Base-by-base conservation (phyloP, 129 eudicot species). In the Glebionis coronaria region DNA sequence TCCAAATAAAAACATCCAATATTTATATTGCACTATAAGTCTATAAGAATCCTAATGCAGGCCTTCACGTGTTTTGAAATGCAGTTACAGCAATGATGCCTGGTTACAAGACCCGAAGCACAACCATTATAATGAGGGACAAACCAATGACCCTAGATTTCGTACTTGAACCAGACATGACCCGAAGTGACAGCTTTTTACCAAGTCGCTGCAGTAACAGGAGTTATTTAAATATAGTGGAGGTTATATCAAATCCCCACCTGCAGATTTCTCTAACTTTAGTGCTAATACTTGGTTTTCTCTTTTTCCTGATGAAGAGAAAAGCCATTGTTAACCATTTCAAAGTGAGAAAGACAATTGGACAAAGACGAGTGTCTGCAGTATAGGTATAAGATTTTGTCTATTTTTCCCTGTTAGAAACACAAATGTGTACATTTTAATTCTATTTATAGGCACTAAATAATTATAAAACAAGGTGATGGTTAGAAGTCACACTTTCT, bases 11-110 rank as follows among this genome's bases (percentile, higher is more conserved):
- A 21, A 70, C 29, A 28, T 3, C 12, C 9, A 23, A 6, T 45
- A 16, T 3, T 27, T 45, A 12, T 35, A 11, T 60, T 1, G 9
- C 11, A 6, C 31, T 9, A 3, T 55, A 53, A 15, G n/a, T 3
- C 31, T 9, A 3, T 55, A 53, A 15, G 4, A 18, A 45, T 63
- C n/a, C 42, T 63, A 27, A 42, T 25, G 31, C 0, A 3, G 20
- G 31, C 19, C 18, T 71, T 35, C 10, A 59, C 25, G 10, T 23
- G 9, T 62, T 11, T 27, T 45, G 25, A 53, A 70, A 76, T 78
- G 76, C 80, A 93, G 98, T 93, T 59, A 63, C 70, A 50, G 98
- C 98, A 15, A 72, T 76, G 45, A 88, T 84, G 90, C 83, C 91
- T 9, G 97, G 97, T 69, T 84, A 93, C 84, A 85, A 78, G 66